Conservation (phyloP, 1,284 basidiomycete genomes). For the Cryptococcus sp. region DNA sequence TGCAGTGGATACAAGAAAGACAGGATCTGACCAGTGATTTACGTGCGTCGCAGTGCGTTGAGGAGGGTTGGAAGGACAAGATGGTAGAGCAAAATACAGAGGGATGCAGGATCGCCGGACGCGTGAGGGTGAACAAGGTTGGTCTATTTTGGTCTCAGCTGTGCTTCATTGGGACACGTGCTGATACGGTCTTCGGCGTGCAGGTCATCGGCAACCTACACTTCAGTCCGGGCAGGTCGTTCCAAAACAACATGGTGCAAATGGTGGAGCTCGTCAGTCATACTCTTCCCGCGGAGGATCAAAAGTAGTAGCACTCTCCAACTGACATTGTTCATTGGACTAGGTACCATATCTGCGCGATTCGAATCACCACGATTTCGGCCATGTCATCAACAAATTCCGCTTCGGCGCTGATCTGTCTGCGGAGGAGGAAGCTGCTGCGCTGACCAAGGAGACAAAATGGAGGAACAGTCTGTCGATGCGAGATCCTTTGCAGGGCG, state of each 20-base stretch:
- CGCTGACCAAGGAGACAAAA: conserved; percentile 68
- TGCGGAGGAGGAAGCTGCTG: conserved; percentile 62
- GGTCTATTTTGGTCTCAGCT: conserved; percentile 1
- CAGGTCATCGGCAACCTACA: conserved; percentile 77
- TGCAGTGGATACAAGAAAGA: not conserved
- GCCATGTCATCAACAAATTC: conserved; percentile 81
- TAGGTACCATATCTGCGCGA: conserved; percentile 84
- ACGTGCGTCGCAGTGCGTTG: conserved; percentile 68
- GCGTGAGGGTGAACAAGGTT: conserved; percentile 95
- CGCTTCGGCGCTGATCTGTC: conserved; percentile 72
- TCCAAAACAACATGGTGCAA: conserved; percentile 80
- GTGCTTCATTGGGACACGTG: not conserved
- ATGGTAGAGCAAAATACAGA: conserved; percentile 89
- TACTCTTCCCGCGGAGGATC: not conserved
- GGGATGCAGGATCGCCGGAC: conserved; percentile 90
- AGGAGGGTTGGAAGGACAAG: conserved; percentile 94
- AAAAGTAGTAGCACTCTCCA: not conserved
- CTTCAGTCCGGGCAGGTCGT: conserved; percentile 81
- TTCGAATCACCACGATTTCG: conserved; percentile 87
- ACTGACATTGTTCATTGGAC: not conserved
- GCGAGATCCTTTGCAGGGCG: conserved; percentile 77
- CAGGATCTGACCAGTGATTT: not conserved
- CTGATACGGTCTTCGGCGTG: not conserved
- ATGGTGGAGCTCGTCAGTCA: conserved; percentile 75
- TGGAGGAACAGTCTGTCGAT: conserved; percentile 67